Evolutionary conservation across 116 monocot genomes (phyloP), one percentile per base, ranked within the genome.

Genomic region (Papilionanthe hybrid): DNA sequence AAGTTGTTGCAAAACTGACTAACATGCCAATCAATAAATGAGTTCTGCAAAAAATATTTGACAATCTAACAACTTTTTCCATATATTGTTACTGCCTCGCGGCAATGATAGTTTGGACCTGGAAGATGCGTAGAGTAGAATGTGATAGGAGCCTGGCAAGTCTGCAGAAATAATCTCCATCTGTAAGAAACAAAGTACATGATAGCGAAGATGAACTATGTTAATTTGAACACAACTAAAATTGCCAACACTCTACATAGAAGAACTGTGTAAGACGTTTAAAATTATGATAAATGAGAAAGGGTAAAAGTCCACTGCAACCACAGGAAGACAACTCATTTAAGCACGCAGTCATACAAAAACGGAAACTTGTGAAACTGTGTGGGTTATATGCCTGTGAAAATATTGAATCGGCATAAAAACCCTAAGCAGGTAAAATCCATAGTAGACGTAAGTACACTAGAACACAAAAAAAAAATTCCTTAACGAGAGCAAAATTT

Each of bases 41-140:
- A 15, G 53, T 53, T 53, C 53, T 4, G 53, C 53, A 53, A 60
- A 60, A n/a, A 25, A 60, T 25, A 5, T 68, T 68, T 68, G 30
- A 32, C 11, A 29, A 69, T 63, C 73, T 1, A 73, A 20, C 43
- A 20, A n/a, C n/a, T 43, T 44, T 73, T 6, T 42, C 44, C 15
- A 5, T 32, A 71, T 29, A 11, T 67, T 23, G 47, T 73, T 86
- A 94, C n/a, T n/a, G n/a, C 97, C 94, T 97, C 94, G 44, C 89
- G 97, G 78, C 97, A 97, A 43, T 97, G 97, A 81, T 97, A 97
- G 68, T 94, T 97, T 25, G 97, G 92, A 75, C 97, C 97, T 48
- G 97, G 97, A 83, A 97, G 94, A 72, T 91, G 94, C 12, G 97
- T 97, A 53, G 97, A 90, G 76, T 94, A 97, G 83, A 97, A 97